Evolutionary conservation across 352 stramenopile genomes (phyloP).

Genomic region (Globisporangium canariense): DNA sequence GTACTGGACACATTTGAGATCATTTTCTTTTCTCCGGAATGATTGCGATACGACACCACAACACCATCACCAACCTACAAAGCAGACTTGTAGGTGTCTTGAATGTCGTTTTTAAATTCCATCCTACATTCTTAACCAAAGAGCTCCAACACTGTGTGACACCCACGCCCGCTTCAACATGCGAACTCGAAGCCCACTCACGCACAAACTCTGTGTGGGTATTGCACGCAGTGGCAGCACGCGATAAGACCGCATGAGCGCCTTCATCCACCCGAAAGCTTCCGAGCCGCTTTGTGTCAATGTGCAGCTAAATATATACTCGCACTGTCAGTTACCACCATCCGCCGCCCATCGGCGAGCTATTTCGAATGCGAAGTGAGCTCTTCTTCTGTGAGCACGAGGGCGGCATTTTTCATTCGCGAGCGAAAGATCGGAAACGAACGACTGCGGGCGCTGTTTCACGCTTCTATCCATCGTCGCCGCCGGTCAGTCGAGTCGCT

Average conservation of each 20-base stretch:
- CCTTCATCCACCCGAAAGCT: not conserved
- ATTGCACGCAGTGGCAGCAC: no score
- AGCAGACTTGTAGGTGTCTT: not conserved
- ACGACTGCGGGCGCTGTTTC: not conserved
- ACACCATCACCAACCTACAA: not conserved
- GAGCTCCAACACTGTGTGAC: no score
- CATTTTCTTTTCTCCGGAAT: not conserved
- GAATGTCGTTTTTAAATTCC: not conserved
- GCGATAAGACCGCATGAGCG: not conserved
- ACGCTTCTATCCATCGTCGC: not conserved
- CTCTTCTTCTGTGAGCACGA: not conserved
- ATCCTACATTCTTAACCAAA: no score
- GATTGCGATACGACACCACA: not conserved
- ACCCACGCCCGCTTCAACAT: not conserved
- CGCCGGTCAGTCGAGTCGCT: not conserved
- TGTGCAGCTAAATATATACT: not conserved
- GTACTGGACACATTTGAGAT: no score
- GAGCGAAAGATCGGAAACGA: not conserved
- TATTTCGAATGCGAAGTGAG: constrained; percentile 2
- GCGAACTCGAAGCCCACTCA: no score
- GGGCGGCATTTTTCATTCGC: not conserved
- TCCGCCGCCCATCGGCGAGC: not conserved
- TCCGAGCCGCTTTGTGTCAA: not conserved
- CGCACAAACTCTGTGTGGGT: no score
- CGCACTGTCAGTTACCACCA: not conserved